A percentile compares a stretch with the other conserved stretches of the same genome.
These are phyloP conservation scores for Licmophora abbreviata DNA, from an alignment of 108 stramenopile genomes.

Conservation along the genomic window DNA sequence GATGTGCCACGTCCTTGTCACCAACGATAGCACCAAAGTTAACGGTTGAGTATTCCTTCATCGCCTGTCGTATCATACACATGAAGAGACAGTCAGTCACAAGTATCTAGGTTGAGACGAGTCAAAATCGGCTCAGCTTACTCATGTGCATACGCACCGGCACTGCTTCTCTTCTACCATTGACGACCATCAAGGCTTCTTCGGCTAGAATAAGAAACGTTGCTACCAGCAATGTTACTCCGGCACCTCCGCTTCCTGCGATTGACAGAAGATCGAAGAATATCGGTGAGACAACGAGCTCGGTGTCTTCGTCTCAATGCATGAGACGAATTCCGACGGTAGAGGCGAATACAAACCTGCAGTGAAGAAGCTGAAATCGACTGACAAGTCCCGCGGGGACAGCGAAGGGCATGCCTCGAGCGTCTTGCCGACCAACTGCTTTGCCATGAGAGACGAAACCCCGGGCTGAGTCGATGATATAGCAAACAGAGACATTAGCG, in stretches of 20 bases:
- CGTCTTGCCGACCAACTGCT: too few relatives aligned
- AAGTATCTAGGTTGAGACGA: too few relatives aligned
- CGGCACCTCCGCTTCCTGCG: conserved; percentile 78
- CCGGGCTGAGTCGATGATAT: conserved; percentile 61
- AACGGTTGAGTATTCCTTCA: conserved; percentile 21
- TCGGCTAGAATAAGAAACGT: conserved; percentile 77
- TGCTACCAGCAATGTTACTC: conserved; percentile 70
- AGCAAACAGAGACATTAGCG: too few relatives aligned
- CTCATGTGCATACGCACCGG: conserved; percentile 29
- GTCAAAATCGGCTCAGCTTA: conserved; percentile 31
- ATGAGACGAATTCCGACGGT: background rate
- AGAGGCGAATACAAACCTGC: conserved; percentile 6
- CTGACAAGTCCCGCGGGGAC: conserved; percentile 19
- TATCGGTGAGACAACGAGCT: conserved; percentile 43
- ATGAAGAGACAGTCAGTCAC: too few relatives aligned
- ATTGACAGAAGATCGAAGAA: too few relatives aligned
- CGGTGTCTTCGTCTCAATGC: background rate
- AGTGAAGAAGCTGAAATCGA: conserved; percentile 9
- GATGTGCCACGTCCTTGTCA: conserved; percentile 37
- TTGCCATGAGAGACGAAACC: conserved; percentile 37
- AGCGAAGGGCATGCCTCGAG: background rate
- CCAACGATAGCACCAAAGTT: conserved; percentile 48
- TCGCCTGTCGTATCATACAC: too few relatives aligned
- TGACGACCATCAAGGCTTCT: conserved; percentile 43
- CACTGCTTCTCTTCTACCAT: conserved; percentile 31